Conservation (phyloP, 768 basidiomycete species). For the Tylopilus intermedius region DNA sequence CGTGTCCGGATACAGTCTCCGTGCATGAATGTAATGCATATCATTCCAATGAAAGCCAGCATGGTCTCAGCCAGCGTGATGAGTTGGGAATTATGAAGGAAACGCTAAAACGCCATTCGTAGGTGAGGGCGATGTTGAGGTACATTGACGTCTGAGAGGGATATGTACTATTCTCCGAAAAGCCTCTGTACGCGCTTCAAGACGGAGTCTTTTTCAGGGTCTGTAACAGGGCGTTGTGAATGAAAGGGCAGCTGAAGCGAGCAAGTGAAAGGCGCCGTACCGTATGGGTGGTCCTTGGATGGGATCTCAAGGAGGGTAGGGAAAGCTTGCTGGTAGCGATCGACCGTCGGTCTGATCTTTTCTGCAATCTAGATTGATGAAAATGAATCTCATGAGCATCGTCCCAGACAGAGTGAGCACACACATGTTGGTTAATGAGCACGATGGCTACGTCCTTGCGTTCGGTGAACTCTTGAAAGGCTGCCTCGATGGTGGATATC, state of each 20-base stretch:
- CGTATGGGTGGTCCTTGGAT: constrained; percentile 97
- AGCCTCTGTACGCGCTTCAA: constrained; percentile 96
- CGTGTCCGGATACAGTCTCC: constrained; percentile 14
- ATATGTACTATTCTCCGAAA: constrained; percentile 70
- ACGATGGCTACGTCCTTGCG: constrained; percentile 94
- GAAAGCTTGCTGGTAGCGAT: constrained; percentile 93
- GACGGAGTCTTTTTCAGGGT: constrained; percentile 93
- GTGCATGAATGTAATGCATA: constrained; percentile 23
- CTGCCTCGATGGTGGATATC: constrained; percentile 80
- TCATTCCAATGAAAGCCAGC: constrained; percentile 21
- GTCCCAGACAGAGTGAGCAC: constrained; percentile 25
- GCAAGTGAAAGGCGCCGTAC: constrained; percentile 39
- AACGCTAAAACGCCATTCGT: constrained; percentile 6
- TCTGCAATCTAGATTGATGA: constrained; percentile 73
- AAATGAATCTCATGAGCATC: constrained; percentile 9
- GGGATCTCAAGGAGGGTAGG: constrained; percentile 97
- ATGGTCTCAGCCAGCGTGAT: constrained; percentile 17
- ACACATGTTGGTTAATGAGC: constrained; percentile 96
- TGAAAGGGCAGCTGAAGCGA: constrained; percentile 1
- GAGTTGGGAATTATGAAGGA: constrained; percentile 7
- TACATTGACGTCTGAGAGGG: constrained; percentile 9
- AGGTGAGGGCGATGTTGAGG: constrained; percentile 11
- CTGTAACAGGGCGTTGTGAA: constrained; percentile 39
- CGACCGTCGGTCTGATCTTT: constrained; percentile 91
- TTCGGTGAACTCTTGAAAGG: constrained; percentile 92